Base-by-base conservation (phyloP, 2,329 filamentous ascomycete genomes). In the Diaporthe eres region DNA sequence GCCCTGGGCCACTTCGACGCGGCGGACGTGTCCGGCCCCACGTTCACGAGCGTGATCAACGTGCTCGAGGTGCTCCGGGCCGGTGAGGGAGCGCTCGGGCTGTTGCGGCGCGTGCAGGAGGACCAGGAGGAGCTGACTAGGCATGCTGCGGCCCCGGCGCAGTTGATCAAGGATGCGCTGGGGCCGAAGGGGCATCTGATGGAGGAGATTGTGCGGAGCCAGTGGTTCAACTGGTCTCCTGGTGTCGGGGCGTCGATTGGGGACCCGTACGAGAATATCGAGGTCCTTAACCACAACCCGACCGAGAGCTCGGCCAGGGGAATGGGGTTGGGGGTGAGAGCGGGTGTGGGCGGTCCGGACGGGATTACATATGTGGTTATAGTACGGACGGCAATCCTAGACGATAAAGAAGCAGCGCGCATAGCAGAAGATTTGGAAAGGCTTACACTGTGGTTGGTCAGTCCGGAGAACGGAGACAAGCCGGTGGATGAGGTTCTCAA, bases 141-240 rank as follows among this genome's bases (percentile, higher is more conserved):
- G n/a, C 22, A 61, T 44, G 58, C 58, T 44, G 58, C 58, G 37
- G 58, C 58, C 1, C 58, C 58, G 37, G 58, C 58, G n/a, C 37
- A 61, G 37, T 28, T 61, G 58, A 61, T 61, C 37, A 44, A 9
- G 37, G 58, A 61, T 10, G 34, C 37, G 13, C n/a, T 61, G 37
- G 58, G 58, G n/a, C n/a, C 60, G 3, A 19, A 44, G 13, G n/a
- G 39, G 7, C 37, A 63, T 2, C n/a, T 63, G 37, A 63, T 63
- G 39, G 60, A 63, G 39, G n/a, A 63, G 7, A 5, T 25, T 42
- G 60, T 44, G 39, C 60, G 60, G n/a, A 44, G 37, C 60, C 60
- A 63, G 25, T 63, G 60, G 60, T 63, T 63, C 3, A 44, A 63
- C n/a, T 63, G 60, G 60, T 63, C 60, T 6, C 60, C 60, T 63